Conservation (phyloP, 176 grass and related monocot genomes). For the Rhipidocladum racemiflorum region DNA sequence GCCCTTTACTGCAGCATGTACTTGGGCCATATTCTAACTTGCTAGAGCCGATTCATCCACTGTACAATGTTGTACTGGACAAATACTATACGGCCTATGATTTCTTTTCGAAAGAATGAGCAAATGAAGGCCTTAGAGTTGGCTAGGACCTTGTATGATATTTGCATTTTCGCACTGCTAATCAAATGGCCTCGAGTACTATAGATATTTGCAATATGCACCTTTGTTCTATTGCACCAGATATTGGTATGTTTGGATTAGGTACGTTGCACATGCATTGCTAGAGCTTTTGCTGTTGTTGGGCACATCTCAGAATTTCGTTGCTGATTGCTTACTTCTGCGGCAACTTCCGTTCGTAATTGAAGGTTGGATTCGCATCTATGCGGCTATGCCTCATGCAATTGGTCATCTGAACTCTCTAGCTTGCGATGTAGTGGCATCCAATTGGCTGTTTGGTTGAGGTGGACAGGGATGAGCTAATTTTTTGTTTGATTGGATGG, state of each 20-base stretch:
- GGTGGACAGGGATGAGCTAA: too few relatives aligned
- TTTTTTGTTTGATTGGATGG: too few relatives aligned
- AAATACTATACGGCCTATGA: conserved; percentile 61
- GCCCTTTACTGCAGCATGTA: conserved; percentile 55
- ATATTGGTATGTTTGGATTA: neutral
- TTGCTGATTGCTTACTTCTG: neutral
- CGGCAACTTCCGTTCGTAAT: neutral
- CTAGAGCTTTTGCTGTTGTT: neutral
- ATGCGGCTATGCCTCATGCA: neutral
- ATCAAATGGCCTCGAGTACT: neutral
- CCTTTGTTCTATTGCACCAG: neutral
- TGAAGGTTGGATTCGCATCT: neutral
- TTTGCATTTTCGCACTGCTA: conserved; percentile 7
- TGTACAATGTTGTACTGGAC: conserved; percentile 72
- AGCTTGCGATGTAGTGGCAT: too few relatives aligned
- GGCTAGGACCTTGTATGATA: neutral
- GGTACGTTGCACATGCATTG: neutral
- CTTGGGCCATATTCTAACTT: conserved; percentile 90
- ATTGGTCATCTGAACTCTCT: neutral
- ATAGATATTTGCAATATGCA: neutral
- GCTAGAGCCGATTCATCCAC: conserved; percentile 71
- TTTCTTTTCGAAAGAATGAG: conserved; percentile 58
- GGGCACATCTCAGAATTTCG: neutral
- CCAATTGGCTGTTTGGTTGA: too few relatives aligned
- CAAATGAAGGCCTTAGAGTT: neutral